Conservation (phyloP, 345 rosid genomes). For the Barbarea vulgaris region DNA sequence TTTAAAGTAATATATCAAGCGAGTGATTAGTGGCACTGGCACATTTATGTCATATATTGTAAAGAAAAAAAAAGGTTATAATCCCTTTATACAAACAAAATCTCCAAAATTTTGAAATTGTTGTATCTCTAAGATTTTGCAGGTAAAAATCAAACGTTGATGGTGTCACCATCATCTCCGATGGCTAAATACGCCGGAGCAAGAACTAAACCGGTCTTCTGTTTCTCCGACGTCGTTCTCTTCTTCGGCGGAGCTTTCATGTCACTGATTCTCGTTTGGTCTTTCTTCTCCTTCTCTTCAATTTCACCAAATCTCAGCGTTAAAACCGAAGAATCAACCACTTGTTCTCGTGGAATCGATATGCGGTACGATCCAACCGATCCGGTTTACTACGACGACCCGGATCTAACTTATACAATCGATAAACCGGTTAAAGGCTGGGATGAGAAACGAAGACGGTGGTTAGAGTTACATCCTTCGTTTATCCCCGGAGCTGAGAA, state of each 20-base stretch:
- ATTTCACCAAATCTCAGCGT: constrained; percentile 26
- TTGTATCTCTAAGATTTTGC: constrained; percentile 5
- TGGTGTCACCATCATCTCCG: constrained; percentile 40
- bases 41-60: neutral
- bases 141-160: neutral
- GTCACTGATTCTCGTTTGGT: constrained; percentile 66
- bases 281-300: constrained; percentile 58
- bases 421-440: constrained; percentile 64
- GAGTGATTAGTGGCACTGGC: neutral
- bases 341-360: constrained; percentile 41
- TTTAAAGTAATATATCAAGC: constrained; percentile 4
- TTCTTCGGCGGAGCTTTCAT: constrained; percentile 69
- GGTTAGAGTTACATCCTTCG: constrained; percentile 77
- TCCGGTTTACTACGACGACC: constrained; percentile 75
- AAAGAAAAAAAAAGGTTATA: neutral
- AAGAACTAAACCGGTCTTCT: constrained; percentile 42
- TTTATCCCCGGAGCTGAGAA: constrained; percentile 60
- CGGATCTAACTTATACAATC: constrained; percentile 60
- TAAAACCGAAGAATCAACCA: constrained; percentile 10
- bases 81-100: constrained; percentile 8
- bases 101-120: neutral
- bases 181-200: constrained; percentile 47
- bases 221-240: constrained; percentile 52
- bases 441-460: constrained; percentile 76
- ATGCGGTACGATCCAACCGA: constrained; percentile 58